Evolutionary conservation across 352 stramenopile species (phyloP).

Genomic region (Globisporangium yorkense): DNA sequence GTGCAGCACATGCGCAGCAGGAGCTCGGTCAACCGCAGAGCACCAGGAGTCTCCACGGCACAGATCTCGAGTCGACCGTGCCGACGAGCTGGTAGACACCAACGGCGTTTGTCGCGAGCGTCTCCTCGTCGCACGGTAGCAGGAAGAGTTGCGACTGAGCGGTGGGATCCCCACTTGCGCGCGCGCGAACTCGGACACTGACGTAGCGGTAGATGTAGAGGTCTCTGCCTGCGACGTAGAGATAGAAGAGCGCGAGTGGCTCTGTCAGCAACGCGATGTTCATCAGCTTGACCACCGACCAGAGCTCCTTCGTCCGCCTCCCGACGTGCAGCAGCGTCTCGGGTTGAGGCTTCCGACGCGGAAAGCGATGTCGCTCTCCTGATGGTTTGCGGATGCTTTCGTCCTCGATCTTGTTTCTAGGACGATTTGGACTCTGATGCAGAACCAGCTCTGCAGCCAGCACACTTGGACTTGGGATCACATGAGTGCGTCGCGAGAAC

Average conservation of each 20-base stretch:
- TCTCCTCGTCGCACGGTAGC: not conserved
- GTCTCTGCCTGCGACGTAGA: slow-evolving; percentile 10
- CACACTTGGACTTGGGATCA: not conserved
- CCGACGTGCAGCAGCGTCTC: slow-evolving; percentile 5
- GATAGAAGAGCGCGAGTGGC: slow-evolving; percentile 12
- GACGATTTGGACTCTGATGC: not conserved
- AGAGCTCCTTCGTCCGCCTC: slow-evolving; percentile 9
- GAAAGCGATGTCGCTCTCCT: not conserved
- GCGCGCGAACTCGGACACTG: not conserved
- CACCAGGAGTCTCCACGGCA: slow-evolving; percentile 2
- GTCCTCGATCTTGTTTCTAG: not conserved
- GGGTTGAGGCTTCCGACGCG: not conserved
- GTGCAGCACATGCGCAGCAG: too few species aligned
- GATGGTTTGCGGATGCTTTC: not conserved
- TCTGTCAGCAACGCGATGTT: slow-evolving; percentile 27
- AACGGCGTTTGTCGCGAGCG: not conserved
- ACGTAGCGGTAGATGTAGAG: slow-evolving; percentile 20
- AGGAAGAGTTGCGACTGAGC: not conserved
- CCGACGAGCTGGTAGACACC: slow-evolving; percentile 1
- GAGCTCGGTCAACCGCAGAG: not conserved
- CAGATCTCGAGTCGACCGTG: not conserved
- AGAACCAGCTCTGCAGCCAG: not conserved
- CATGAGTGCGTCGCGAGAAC: not conserved
- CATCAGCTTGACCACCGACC: slow-evolving; percentile 19
- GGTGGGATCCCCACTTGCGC: not conserved